Conservation (phyloP, 305 asterid genomes). For the Fraxinus xanthoxyloides region DNA sequence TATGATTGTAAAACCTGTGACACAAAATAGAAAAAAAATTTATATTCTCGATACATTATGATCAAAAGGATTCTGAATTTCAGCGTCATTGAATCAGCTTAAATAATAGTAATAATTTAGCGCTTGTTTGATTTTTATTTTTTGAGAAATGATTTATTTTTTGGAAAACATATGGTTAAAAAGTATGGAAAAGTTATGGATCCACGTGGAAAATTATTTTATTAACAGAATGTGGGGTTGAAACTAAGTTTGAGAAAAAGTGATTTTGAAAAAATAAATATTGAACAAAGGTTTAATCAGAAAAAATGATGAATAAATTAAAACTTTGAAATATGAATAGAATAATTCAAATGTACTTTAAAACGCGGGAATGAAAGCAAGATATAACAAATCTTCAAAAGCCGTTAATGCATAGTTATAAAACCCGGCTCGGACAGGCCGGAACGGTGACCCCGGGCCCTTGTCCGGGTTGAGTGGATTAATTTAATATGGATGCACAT, state of each 20-base stretch:
- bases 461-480: too few relatives aligned
- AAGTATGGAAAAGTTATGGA: background rate
- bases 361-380: background rate
- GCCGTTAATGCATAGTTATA: constrained; percentile 3
- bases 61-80: background rate
- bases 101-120: background rate
- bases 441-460: too few relatives aligned
- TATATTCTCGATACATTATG: background rate
- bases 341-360: background rate
- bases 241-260: background rate
- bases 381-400: background rate
- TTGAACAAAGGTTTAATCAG: background rate
- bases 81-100: background rate
- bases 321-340: background rate
- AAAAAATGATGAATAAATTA: background rate
- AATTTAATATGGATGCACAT: too few relatives aligned
- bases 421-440: too few relatives aligned
- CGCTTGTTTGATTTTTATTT: background rate
- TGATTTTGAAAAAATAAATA: background rate
- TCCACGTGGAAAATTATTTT: background rate
- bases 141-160: background rate
- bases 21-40: background rate
- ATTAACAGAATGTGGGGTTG: background rate
- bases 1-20: background rate
- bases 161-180: background rate